Conservation (phyloP, 306 rosid species). For the Adenanthera pavonina region DNA sequence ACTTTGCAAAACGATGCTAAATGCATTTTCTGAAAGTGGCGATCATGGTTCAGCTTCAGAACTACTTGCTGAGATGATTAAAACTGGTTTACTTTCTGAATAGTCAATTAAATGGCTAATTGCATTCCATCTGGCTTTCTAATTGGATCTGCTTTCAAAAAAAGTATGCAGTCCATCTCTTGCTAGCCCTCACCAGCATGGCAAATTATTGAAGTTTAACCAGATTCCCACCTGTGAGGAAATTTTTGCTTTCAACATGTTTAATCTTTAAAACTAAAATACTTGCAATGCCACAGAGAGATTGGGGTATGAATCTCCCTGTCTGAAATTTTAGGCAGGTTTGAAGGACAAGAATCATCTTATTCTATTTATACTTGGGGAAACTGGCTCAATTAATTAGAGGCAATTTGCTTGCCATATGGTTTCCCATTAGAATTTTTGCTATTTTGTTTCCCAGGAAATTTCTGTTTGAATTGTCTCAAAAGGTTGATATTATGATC, state of each 20-base stretch:
- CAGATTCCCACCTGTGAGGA: not conserved
- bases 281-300: not conserved
- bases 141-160: not conserved
- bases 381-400: not conserved
- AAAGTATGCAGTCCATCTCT: not conserved
- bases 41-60: conserved; percentile 42
- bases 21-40: conserved; percentile 40
- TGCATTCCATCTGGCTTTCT: not conserved
- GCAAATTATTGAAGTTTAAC: conserved; percentile 2
- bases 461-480: not conserved
- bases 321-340: not conserved
- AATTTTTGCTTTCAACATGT: not conserved
- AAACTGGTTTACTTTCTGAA: conserved; percentile 48
- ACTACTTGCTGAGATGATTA: conserved; percentile 52
- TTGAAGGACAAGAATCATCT: not conserved
- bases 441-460: not conserved
- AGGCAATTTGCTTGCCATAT: not conserved
- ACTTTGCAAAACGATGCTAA: conserved; percentile 55
- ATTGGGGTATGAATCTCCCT: not conserved
- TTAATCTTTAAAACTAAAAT: not conserved
- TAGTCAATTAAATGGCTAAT: conserved; percentile 28
- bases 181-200: not conserved
- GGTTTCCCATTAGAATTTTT: not conserved
- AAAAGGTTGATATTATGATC: conserved; percentile 3
- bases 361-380: not conserved